Conservation (phyloP, 352 stramenopile species). For the Globisporangium solare region DNA sequence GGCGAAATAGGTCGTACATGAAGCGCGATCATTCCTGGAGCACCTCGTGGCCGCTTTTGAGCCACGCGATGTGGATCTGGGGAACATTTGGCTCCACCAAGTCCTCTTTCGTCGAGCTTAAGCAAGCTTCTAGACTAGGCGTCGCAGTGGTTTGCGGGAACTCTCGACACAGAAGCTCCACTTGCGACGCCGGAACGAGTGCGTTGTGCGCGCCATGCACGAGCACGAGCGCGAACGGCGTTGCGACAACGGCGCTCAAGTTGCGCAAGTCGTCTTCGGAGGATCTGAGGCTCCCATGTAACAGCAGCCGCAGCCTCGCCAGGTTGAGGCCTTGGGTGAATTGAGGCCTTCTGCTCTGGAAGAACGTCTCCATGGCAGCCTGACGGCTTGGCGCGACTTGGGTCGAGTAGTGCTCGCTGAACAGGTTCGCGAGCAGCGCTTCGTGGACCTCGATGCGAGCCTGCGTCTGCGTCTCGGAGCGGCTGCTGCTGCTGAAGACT, state of each 20-base stretch:
- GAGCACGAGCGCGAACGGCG: constrained; percentile 44
- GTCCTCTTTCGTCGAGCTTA: not conserved
- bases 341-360: constrained; percentile 23
- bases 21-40: constrained; percentile 56
- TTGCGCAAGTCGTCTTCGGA: constrained; percentile 31
- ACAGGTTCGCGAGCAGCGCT: constrained; percentile 32
- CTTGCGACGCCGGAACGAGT: constrained; percentile 33
- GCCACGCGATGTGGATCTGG: constrained; percentile 54
- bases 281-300: constrained; percentile 43
- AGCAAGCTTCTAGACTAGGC: constrained; percentile 7
- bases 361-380: constrained; percentile 45
- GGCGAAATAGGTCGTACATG: constrained; percentile 47
- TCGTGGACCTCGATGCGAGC: constrained; percentile 45
- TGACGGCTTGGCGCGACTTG: constrained; percentile 42
- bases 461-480: not conserved
- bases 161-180: constrained; percentile 16
- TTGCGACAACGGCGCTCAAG: constrained; percentile 13
- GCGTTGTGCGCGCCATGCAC: constrained; percentile 58
- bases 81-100: constrained; percentile 2
- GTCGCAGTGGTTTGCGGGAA: constrained; percentile 14
- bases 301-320: constrained; percentile 28
- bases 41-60: constrained; percentile 73
- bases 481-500: not conserved
- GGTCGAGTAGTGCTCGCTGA: constrained; percentile 62
- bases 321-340: constrained; percentile 39